Evolutionary conservation across 305 asterid genomes (phyloP).

Genomic region (Fraxinus latifolia): DNA sequence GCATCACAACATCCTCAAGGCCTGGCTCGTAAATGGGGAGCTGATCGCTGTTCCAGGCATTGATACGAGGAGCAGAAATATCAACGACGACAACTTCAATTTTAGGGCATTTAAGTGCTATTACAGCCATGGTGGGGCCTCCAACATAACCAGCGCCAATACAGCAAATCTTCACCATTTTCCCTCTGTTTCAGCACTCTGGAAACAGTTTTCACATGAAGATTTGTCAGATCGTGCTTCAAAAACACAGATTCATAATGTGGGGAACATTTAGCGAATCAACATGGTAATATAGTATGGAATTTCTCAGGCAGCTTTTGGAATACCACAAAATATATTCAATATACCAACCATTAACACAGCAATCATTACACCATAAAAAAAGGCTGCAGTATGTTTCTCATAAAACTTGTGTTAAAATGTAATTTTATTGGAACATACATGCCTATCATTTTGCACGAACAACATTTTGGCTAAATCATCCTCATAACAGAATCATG

Average conservation of each 20-base stretch:
- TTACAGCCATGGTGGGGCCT: conserved; percentile 25
- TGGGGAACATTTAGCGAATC: neutral
- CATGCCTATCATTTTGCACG: neutral
- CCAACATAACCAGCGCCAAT: neutral
- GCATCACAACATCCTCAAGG: neutral
- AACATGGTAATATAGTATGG: neutral
- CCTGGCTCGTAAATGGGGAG: neutral
- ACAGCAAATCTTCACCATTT: neutral
- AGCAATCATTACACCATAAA: neutral
- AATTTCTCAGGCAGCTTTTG: neutral
- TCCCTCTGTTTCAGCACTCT: neutral
- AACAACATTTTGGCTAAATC: neutral
- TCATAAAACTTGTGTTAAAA: neutral
- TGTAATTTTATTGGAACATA: neutral
- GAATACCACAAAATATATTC: neutral
- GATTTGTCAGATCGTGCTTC: neutral
- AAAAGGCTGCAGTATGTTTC: neutral
- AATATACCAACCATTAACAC: neutral
- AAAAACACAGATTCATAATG: neutral
- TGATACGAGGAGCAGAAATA: conserved; percentile 14
- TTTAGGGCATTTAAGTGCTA: conserved; percentile 21
- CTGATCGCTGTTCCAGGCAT: neutral
- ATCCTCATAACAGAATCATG: neutral
- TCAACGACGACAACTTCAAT: conserved; percentile 22
- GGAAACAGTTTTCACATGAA: neutral